Evolutionary conservation across 768 basidiomycete species (phyloP), one percentile per base, ranked within the genome.

Genomic region (Leucocoprinus leucothites): DNA sequence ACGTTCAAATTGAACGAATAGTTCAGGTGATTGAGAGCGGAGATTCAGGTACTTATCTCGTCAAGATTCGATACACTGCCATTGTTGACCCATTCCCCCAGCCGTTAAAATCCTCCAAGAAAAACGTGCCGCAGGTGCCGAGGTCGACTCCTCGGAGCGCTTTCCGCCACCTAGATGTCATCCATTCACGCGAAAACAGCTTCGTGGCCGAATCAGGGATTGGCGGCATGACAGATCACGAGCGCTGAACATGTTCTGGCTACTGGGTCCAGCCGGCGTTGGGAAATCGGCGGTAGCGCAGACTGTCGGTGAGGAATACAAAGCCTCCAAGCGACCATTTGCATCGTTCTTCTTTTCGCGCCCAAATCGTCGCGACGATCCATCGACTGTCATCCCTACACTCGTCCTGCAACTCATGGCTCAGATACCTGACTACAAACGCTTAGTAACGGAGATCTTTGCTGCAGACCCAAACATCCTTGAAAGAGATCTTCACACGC

Each of bases 201-300:
- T 48, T 14, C 21, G 31, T 9, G 9, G 24, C 14, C 21, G 28
- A 25, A 48, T 48, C 6, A 16, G 9, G 9, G 14, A 18, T 7
- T 48, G 47, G 47, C n/a, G 16, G 3, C 11, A 21, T 3, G 24
- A 48, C 5, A n/a, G 11, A 31, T 16, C 5, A 7, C 26, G 47
- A 16, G 26, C 28, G 4, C 14, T 26, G n/a, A 53, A 51, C 26
- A 50, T 49, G 21, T 44, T 57, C 28, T 57, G 56, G 56, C 42
- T 57, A 5, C 28, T 18, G 16, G 56, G 56, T 3, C 48, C 50
- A 18, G 56, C 56, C 8, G 56, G 56, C 8, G 44, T 44, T 16
- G 56, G 56, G n/a, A 57, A 57, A 22, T 50, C 56, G 2, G 48
- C 56, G 13, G 38, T 57, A 11, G 40, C 56, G 1, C 41, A 50